Evolutionary conservation across 208 protist species (phyloP), one percentile per base, ranked within the genome.

Genomic region (Leishmania mexicana): DNA sequence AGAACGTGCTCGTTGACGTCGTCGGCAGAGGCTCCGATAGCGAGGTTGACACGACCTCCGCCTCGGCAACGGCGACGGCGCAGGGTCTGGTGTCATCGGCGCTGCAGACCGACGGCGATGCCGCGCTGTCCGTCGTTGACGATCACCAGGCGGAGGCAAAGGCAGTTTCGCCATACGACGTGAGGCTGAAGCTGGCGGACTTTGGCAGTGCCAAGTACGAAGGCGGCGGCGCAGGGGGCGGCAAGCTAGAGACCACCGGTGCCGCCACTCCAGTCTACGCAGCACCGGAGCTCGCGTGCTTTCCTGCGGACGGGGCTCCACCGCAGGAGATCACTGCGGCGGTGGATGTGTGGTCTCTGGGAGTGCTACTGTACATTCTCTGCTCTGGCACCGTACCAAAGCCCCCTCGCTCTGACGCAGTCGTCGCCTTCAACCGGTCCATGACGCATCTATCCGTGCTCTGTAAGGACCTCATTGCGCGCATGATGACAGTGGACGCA

Each of bases 1-100:
- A 99, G 86, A 99, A 99, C 86, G 94, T 99, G 24, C 90, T 99
- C 35, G 87, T 93, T 38, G 90, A 96, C 80, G 76, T 80, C 19
- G 62, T 54, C 8, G 35, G 47, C 24, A 45, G 45, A 31, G 6
- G 13, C 7, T 3, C 60, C 15, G 3, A 28, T 24, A 45, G 5
- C 31, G 45, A 74, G 24, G 42, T 53, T 21, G 47, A 5, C 38
- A 38, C 28, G 8, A 35, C 28, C 70, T 74, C 11, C 6, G 45
- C 7, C 40, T 72, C 62, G 42, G 45, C n/a, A 31, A 13, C 28
- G 51, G 75, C 38, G 17, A 45, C 31, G 31, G 62, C 49, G 21
- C 24, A 28, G 10, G 72, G 60, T 47, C 38, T 47, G 40, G 49
- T 58, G 17, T 6, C 77, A 17, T 38, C 54, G 45, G 47, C 51